A percentile compares a stretch with the other conserved stretches of the same genome.
Evolutionary conservation across 805 yeast genomes (phyloP).

Genomic region (Lipomyces lipofer): DNA sequence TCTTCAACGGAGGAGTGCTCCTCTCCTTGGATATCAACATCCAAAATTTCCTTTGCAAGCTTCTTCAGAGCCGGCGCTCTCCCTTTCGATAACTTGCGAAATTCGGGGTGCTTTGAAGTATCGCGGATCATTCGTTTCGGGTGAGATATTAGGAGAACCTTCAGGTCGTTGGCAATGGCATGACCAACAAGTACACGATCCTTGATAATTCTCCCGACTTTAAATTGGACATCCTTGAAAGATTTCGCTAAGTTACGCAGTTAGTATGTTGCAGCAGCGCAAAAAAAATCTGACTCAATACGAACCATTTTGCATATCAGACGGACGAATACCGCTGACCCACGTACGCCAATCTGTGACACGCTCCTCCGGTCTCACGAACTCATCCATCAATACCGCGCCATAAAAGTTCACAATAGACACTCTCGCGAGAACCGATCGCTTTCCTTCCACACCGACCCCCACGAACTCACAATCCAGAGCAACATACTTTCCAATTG

Average conservation of each 20-base stretch:
- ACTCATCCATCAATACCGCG: constrained; percentile 65
- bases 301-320: constrained; percentile 52
- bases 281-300: neutral
- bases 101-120: constrained; percentile 54
- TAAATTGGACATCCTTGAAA: constrained; percentile 65
- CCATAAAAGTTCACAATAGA: constrained; percentile 86
- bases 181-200: constrained; percentile 76
- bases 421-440: constrained; percentile 77
- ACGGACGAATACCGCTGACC: constrained; percentile 82
- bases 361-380: constrained; percentile 69
- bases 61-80: constrained; percentile 73
- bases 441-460: constrained; percentile 68
- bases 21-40: constrained; percentile 65
- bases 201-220: constrained; percentile 53
- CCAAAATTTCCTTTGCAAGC: constrained; percentile 57
- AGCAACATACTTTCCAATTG: constrained; percentile 71
- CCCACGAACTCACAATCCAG: constrained; percentile 96
- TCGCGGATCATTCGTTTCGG: constrained; percentile 68
- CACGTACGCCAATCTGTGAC: constrained; percentile 92
- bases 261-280: neutral
- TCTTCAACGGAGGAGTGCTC: constrained; percentile 89
- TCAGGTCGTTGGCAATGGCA: constrained; percentile 77
- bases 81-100: constrained; percentile 54
- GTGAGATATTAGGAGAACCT: constrained; percentile 64
- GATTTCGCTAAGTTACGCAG: constrained; percentile 50